A percentile compares a stretch with the other conserved stretches of the same genome.
phyloP scores from a whole-genome alignment of 495 filamentous ascomycete genomes.

The Talaromyces liani region DNA sequence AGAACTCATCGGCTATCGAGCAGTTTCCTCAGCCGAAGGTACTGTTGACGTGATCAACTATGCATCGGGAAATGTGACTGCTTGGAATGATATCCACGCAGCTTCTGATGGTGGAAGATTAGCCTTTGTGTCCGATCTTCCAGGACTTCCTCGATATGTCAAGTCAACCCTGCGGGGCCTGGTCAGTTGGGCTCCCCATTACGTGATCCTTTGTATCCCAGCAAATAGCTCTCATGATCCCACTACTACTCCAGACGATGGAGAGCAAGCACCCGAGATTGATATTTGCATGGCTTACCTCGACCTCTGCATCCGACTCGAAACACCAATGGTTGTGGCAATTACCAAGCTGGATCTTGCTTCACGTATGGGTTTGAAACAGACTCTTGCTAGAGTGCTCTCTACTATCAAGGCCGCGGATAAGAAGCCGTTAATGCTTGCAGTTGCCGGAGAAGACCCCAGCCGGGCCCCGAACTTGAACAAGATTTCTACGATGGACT shows the following conservation, averaged over 20 bases:
- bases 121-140: constrained; percentile 83
- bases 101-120: constrained; percentile 66
- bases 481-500: constrained; percentile 33
- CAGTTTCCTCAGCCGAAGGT: constrained; percentile 19
- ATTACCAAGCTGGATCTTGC: constrained; percentile 91
- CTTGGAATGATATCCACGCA: constrained; percentile 89
- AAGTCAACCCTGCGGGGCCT: constrained; percentile 81
- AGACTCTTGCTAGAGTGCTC: constrained; percentile 65
- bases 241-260: constrained; percentile 40
- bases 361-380: constrained; percentile 57
- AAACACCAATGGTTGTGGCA: constrained; percentile 65
- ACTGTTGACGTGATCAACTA: constrained; percentile 72
- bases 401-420: constrained; percentile 68
- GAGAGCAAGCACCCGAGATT: constrained; percentile 46
- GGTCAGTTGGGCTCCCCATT: constrained; percentile 95
- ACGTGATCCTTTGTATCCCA: constrained; percentile 80
- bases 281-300: constrained; percentile 74
- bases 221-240: constrained; percentile 60
- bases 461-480: constrained; percentile 27
- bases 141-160: constrained; percentile 79
- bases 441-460: constrained; percentile 31
- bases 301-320: constrained; percentile 75
- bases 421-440: constrained; percentile 63
- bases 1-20: constrained; percentile 76
- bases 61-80: constrained; percentile 74